Base-by-base conservation (phyloP, 176 grass and related monocot species). In the Eragrostis nindensis region DNA sequence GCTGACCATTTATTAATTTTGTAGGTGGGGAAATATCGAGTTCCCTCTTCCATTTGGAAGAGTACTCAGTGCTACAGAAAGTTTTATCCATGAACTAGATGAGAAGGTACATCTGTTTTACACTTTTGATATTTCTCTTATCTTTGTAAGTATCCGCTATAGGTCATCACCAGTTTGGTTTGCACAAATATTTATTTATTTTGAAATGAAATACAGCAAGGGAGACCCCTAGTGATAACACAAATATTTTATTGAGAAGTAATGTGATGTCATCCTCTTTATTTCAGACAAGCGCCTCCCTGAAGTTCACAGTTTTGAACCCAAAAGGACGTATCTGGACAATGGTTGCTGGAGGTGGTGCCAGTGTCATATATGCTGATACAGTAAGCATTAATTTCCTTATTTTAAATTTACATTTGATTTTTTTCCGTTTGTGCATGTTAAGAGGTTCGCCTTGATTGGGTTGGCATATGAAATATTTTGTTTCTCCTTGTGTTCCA, bases 291-390 rank as follows among this genome's bases (percentile, higher is more conserved):
- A 97, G 94, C 6, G 85, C 94, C 30, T 97, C 92, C 54, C 79
- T 97, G 77, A 97, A 97, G 78, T 97, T 97, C 80, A 94, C 92
- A 69, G 92, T 92, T 85, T 65, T 97, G 70, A 97, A 97, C 80
- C 82, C 87, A 43, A 94, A 94, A 78, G 92, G 92, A 11, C 92
- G 92, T 30, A 97, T 97, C 29, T 97, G 94, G 92, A 97, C 92
- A 56, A 97, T 97, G 94, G 92, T 97, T 39, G 94, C 94, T 24
- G 94, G 94, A 77, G 94, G 94, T 54, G 94, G 94, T 86, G 94
- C 94, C 36, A 97, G 94, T 83, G 94, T 97, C 84, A 97, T 97
- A 86, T 97, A 97, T 21, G 94, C 92, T 70, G 94, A 97, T 72
- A 97, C 94, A 5, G 94, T 97, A 90, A 80, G 87, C 77, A 69